Conservation (phyloP, 2,329 filamentous ascomycete genomes). For the Thelonectria olida region DNA sequence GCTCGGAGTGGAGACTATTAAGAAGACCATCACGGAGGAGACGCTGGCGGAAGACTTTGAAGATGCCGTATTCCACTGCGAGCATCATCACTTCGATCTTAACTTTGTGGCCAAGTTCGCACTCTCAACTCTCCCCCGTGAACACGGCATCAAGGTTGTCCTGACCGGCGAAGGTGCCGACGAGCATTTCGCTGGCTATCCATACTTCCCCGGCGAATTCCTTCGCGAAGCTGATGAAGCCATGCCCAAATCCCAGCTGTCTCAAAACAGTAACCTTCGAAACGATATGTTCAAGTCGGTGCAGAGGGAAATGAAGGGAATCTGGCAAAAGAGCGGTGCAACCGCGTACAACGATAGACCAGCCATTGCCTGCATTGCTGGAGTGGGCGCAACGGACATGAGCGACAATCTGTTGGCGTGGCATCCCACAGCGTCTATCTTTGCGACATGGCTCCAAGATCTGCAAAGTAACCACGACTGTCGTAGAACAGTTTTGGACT, state of each 20-base stretch:
- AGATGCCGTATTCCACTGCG: background rate
- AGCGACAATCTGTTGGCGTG: background rate
- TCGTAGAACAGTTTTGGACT: background rate
- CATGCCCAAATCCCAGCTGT: background rate
- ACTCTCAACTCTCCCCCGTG: background rate
- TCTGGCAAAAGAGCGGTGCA: background rate
- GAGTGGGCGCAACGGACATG: background rate
- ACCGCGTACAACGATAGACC: background rate
- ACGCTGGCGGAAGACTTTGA: background rate
- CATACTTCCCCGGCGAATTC: background rate
- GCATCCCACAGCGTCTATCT: background rate
- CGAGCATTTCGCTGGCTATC: conserved; percentile 4
- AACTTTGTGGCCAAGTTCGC: background rate
- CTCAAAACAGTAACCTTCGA: background rate
- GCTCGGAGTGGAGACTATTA: background rate
- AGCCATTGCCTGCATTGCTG: background rate
- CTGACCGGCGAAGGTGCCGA: conserved; percentile 2
- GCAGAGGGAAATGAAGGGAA: background rate
- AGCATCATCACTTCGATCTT: background rate
- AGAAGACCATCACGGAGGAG: background rate
- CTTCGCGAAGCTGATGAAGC: background rate
- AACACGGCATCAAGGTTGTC: background rate
- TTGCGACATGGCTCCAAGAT: background rate
- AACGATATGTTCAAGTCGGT: background rate
- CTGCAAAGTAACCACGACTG: background rate